Evolutionary conservation across 1,284 basidiomycete genomes (phyloP).

Genomic region (Leccinum solheimii): DNA sequence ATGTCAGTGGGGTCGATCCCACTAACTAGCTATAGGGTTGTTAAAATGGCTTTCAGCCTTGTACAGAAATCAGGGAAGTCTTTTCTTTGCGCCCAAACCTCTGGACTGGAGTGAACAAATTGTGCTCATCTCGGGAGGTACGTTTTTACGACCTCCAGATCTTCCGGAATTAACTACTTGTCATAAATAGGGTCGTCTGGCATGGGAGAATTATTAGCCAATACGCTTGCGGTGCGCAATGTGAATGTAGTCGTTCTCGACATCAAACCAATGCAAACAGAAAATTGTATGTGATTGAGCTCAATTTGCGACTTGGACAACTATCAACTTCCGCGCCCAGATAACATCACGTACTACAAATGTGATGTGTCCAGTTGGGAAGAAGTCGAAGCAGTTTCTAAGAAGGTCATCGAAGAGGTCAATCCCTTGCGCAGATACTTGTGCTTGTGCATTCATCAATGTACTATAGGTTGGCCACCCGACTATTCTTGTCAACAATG

Average conservation of each 20-base stretch:
- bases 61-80: constrained; percentile 71
- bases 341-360: constrained; percentile 78
- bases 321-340: constrained; percentile 39
- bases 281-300: constrained; percentile 58
- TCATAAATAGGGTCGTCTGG: constrained; percentile 73
- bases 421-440: neutral
- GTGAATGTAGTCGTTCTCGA: constrained; percentile 87
- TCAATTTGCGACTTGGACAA: neutral
- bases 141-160: constrained; percentile 17
- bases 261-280: constrained; percentile 69
- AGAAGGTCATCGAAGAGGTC: constrained; percentile 75
- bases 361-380: constrained; percentile 90
- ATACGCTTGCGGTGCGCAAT: constrained; percentile 77
- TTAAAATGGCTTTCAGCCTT: constrained; percentile 67
- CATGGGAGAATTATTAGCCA: constrained; percentile 82
- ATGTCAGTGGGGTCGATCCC: neutral
- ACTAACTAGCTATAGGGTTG: constrained; percentile 49
- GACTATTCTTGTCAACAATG: constrained; percentile 93
- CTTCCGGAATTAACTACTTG: neutral
- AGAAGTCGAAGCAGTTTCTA: constrained; percentile 72
- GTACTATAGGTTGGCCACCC: constrained; percentile 76
- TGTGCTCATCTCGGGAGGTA: constrained; percentile 88
- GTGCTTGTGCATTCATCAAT: constrained; percentile 1
- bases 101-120: constrained; percentile 85
- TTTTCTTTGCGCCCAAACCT: constrained; percentile 57